These are phyloP conservation scores for Trichosanthes truncata DNA, from an alignment of 306 rosid genomes.

Conservation along the genomic window DNA sequence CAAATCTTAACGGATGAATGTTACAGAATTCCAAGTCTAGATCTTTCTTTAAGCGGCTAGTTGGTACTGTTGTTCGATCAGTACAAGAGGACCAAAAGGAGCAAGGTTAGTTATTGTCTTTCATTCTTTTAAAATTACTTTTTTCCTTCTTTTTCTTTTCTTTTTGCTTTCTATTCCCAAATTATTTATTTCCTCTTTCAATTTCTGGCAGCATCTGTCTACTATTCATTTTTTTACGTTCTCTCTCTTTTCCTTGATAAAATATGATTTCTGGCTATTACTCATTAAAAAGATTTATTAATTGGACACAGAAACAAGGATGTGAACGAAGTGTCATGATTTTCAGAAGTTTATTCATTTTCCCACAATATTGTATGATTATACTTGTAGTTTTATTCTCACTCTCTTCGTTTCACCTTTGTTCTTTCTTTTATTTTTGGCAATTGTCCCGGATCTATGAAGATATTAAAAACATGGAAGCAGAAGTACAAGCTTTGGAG, in stretches of 20 bases:
- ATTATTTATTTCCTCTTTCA: not conserved
- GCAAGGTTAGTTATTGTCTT: slow-evolving; percentile 48
- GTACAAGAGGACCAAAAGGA: slow-evolving; percentile 89
- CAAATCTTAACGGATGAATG: slow-evolving; percentile 7
- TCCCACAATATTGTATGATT: not conserved
- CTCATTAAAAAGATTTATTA: not conserved
- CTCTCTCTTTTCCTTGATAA: not conserved
- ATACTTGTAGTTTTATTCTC: not conserved
- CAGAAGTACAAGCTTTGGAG: slow-evolving; percentile 82
- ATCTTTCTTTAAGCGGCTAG: slow-evolving; percentile 74
- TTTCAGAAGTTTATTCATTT: not conserved
- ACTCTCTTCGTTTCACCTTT: not conserved
- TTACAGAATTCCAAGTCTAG: slow-evolving; percentile 65
- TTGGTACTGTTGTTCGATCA: slow-evolving; percentile 91
- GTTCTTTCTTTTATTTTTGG: not conserved
- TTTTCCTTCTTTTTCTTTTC: not conserved
- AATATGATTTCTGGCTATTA: not conserved
- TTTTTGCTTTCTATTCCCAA: not conserved
- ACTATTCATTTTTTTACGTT: not conserved
- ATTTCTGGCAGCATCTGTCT: not conserved
- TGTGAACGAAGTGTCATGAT: not conserved
- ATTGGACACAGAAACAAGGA: not conserved
- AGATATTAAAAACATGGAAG: slow-evolving; percentile 89
- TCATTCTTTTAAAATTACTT: not conserved
- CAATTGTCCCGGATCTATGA: not conserved